Evolutionary conservation across 768 basidiomycete genomes (phyloP).

Genomic region (Lyophyllum atratum): DNA sequence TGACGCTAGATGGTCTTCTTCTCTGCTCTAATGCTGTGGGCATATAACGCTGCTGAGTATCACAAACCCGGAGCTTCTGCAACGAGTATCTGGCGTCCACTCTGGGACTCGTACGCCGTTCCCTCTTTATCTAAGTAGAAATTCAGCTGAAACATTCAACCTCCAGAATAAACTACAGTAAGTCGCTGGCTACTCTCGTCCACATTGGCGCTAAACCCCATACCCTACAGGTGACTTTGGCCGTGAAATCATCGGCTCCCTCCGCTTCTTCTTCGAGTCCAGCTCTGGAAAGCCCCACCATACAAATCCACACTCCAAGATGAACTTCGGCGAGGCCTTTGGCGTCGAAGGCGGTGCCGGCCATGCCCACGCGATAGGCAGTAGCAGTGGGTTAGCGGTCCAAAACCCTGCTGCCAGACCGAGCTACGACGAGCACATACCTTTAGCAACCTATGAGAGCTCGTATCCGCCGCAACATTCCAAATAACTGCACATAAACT

Average conservation of each 20-base stretch:
- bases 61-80: constrained; percentile 37
- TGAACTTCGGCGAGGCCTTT: constrained; percentile 40
- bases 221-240: constrained; percentile 57
- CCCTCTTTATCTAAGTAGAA: constrained; percentile 16
- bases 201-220: not conserved
- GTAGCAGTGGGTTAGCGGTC: constrained; percentile 1
- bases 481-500: not conserved
- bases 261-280: constrained; percentile 58
- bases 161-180: constrained; percentile 36
- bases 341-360: constrained; percentile 25
- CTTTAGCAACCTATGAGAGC: constrained; percentile 15
- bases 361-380: not conserved
- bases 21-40: constrained; percentile 78
- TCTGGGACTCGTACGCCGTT: constrained; percentile 65
- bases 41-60: constrained; percentile 77
- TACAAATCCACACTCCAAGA: constrained; percentile 22
- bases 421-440: constrained; percentile 21
- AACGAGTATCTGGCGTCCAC: constrained; percentile 67
- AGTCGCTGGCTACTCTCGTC: not conserved
- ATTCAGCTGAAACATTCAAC: not conserved
- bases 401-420: constrained; percentile 10
- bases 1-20: constrained; percentile 78
- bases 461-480: not conserved
- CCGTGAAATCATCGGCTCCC: constrained; percentile 61
- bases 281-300: constrained; percentile 29